Base-by-base conservation (phyloP, 495 filamentous ascomycete genomes). In the Aspergillus conjunctus region DNA sequence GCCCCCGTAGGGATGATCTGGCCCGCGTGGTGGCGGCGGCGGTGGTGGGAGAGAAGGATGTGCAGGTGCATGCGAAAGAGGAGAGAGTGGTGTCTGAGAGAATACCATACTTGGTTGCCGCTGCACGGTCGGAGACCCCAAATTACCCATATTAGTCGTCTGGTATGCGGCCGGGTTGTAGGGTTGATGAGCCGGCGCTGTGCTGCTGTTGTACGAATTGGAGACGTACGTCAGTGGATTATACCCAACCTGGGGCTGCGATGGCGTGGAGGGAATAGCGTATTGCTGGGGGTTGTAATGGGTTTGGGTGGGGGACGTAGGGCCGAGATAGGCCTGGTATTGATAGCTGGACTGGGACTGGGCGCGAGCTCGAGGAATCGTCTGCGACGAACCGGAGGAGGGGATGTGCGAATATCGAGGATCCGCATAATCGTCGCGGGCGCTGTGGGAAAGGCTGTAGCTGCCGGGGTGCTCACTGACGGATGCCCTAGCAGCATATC, bases 211-310 rank as follows among this genome's bases (percentile, higher is more conserved):
- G 51, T 68, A 68, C 39, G 64, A 51, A 61, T 61, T 65, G 62
- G 72, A 67, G 70, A 76, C 66, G 75, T 84, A 76, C 70, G 80
- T 67, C 76, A 68, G 63, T 4, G 71, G 66, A 43, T 71, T 77
- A 59, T 77, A 80, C 18, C 63, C 66, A 21, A 73, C 76, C 71
- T 69, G 62, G 32, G 74, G 72, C 44, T 79, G 79, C 7, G 76
- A 76, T 21, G 79, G 76, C 6, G 87, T 84, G 48, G 89, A 83
- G 4, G 88, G 82, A 9, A 84, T 77, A 48, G 81, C 84, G 70
- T 92, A 97, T 54, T 88, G 77, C 71, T 92, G 91, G 2, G 93
- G 92, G 64, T 96, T 95, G 73, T 97, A 97, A 1, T 84, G 76
- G 14, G 80, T 71, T 50, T 84, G 86, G 17, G 76, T 77, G 32